Base-by-base conservation (phyloP, 2,329 filamentous ascomycete genomes). In the Fusarium subglutinans region DNA sequence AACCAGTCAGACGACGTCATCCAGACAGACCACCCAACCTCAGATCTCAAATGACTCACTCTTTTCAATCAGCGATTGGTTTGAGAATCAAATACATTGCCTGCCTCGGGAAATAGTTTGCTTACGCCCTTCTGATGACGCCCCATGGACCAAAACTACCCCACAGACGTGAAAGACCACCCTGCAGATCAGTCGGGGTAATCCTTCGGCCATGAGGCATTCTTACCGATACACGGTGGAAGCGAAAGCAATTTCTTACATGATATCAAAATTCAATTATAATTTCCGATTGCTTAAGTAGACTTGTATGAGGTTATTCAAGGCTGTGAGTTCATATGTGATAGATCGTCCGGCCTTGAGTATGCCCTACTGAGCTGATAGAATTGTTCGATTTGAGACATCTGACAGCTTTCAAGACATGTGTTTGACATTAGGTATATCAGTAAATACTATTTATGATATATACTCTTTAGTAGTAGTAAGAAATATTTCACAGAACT, bases 171-270 rank as follows among this genome's bases (percentile, higher is more conserved):
- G 5, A 8, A 18, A 40, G 24, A 7, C 22, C 20, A 7, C 22
- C 20, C 17, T 48, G 60, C 35, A 63, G 53, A 63, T 59, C 60
- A 59, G 33, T 63, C 15, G 60, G 59, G 26, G 43, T 59, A 63
- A 59, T 24, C 15, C 35, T n/a, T 59, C 60, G 53, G 53, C 26
- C 8, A 35, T n/a, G 12, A 18, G 13, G 14, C 14, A 59, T 7
- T 48, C 35, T 63, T 26, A 59, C 60, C 53, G 53, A 41, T 18
- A 33, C 13, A 26, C 24, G 22, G 35, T 6, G 2, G 40, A 43
- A 55, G 26, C 20, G n/a, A 26, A 33, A 22, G 0, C 18, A 18
- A 24, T 30, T 17, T 8, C 12, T 38, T 22, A 33, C 26, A 54
- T 28, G 22, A 20, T 3, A 8, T 22, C 30, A 33, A 33, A 33